Evolutionary conservation across 345 rosid species (phyloP).

Genomic region (Laguncularia racemosa): DNA sequence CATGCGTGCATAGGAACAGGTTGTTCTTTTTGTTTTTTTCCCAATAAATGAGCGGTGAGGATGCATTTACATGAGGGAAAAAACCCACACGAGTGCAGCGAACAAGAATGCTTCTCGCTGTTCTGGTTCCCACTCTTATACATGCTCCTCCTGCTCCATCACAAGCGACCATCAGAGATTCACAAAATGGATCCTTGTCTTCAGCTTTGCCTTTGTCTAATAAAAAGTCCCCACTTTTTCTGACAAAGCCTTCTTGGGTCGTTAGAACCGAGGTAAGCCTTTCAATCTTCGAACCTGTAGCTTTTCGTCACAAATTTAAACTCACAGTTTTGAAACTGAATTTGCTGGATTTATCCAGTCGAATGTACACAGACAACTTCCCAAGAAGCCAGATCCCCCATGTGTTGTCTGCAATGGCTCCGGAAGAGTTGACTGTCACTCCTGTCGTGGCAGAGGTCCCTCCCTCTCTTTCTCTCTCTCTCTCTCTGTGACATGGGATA

Average conservation of each 20-base stretch:
- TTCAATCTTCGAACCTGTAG: neutral
- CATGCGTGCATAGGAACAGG: too few species aligned
- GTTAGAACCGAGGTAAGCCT: conserved; percentile 61
- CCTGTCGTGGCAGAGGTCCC: conserved; percentile 61
- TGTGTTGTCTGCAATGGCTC: conserved; percentile 61
- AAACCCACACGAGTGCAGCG: too few species aligned
- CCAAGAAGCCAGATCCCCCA: conserved; percentile 45
- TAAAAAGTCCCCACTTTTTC: conserved; percentile 21
- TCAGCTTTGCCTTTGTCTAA: too few species aligned
- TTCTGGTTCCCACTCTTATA: too few species aligned
- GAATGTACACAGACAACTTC: conserved; percentile 27
- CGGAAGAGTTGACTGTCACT: conserved; percentile 60
- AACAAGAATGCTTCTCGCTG: too few species aligned
- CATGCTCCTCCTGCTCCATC: too few species aligned
- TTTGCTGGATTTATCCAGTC: conserved; percentile 31
- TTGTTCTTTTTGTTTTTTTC: too few species aligned
- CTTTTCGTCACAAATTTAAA: neutral
- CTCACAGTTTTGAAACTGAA: neutral
- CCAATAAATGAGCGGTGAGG: too few species aligned
- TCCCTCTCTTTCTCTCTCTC: neutral
- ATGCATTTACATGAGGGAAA: too few species aligned
- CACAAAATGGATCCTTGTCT: too few species aligned
- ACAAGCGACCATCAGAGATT: too few species aligned
- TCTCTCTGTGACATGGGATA: neutral
- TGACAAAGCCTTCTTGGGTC: conserved; percentile 59